Evolutionary conservation across 176 grass and related monocot species (phyloP), one percentile per base, ranked within the genome.

Genomic region (Oryza meridionalis): DNA sequence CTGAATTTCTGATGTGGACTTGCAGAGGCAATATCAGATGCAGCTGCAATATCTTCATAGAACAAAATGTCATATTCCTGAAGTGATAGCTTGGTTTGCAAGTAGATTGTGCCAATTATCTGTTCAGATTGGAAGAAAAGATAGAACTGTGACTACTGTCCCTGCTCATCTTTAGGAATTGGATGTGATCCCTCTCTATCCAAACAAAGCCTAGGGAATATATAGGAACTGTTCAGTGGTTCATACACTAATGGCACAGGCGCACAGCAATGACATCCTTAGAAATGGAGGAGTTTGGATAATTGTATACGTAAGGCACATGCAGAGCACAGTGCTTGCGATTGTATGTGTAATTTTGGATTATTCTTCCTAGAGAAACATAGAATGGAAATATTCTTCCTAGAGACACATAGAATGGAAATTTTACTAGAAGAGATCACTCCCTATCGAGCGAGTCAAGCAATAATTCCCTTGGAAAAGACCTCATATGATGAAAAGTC

Each of bases 401-500:
- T 70, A 11, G 26, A 61, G 67, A 78, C 32, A 78, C 32, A 6
- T 14, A 29, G 17, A 27, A 31, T 53, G 46, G 85, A 81, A 44
- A 58, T 53, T 38, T 50, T n/a, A 70, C 29, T 14, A 55, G 44
- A 80, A 21, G 59, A 25, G 35, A 62, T 25, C 15, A 53, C 67
- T 65, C 44, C 44, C 81, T 45, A 43, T 83, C 32, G 12, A 67
- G 31, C 55, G 78, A 68, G 59, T 59, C 31, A 29, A 35, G 33
- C 59, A 79, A 88, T 83, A 79, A 83, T 83, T 40, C 68, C 66
- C 44, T 29, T 78, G 80, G 80, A 78, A 84, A 84, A 79, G 81
- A 84, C 45, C 82, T 45, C 13, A 7, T 73, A 73, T 73, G 75
- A 84, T 46, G 68, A 31, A 24, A 58, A 55, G 69, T 84, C 83